Conservation (phyloP, 23 red algal species). For the Agarophyton chilense region DNA sequence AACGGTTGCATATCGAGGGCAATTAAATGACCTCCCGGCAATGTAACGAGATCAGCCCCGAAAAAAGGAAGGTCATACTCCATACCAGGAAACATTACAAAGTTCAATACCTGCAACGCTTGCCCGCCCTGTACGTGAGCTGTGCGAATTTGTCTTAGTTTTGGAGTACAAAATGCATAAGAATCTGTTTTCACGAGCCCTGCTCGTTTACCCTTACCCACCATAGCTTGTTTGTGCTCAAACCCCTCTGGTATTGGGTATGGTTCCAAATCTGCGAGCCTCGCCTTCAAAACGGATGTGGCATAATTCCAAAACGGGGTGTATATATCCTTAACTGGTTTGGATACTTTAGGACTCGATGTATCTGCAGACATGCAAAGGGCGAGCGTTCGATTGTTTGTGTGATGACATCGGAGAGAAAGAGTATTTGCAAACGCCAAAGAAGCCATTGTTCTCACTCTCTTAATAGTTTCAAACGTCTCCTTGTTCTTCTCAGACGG, state of each 20-base stretch:
- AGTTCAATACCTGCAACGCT: slow-evolving; percentile 93
- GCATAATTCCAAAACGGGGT: slow-evolving; percentile 88
- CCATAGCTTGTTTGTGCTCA: slow-evolving; percentile 85
- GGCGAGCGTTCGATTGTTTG: not conserved
- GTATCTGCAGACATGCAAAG: slow-evolving; percentile 34
- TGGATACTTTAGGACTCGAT: not conserved
- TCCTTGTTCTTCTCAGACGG: not conserved
- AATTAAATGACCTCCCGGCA: slow-evolving; percentile 96
- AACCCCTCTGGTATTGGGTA: slow-evolving; percentile 92
- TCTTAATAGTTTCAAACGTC: not conserved
- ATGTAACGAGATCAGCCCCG: slow-evolving; percentile 92
- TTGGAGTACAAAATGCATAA: slow-evolving; percentile 85
- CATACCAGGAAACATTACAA: slow-evolving; percentile 91
- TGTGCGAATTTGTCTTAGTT: slow-evolving; percentile 90
- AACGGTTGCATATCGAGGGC: slow-evolving; percentile 97
- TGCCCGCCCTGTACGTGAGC: slow-evolving; percentile 91
- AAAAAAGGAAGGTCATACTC: slow-evolving; percentile 93
- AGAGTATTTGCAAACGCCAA: not conserved
- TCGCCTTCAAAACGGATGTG: slow-evolving; percentile 56
- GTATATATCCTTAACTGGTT: slow-evolving; percentile 80
- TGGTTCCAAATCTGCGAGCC: slow-evolving; percentile 59
- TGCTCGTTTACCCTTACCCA: slow-evolving; percentile 89
- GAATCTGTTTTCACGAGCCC: slow-evolving; percentile 64
- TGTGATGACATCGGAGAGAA: not conserved
- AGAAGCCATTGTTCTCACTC: not conserved